A percentile compares a stretch with the other conserved stretches of the same genome.
Evolutionary conservation across 1,284 basidiomycete genomes (phyloP).

Genomic region (Ustilago nuda): DNA sequence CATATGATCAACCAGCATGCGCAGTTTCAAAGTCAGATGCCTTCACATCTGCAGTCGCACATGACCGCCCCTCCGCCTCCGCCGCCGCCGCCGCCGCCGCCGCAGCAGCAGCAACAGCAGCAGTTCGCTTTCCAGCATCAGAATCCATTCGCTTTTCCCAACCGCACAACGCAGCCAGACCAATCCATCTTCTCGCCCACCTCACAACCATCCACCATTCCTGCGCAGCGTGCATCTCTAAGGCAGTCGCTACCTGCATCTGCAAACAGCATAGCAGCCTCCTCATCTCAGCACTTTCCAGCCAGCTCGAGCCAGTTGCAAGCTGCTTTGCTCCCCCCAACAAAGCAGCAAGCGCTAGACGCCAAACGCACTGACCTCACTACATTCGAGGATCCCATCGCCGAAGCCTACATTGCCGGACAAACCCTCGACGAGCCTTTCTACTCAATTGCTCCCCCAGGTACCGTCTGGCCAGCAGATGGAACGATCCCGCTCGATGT

Average conservation of each 20-base stretch:
- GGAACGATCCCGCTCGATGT: conserved; percentile 33
- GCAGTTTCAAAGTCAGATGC: conserved; percentile 16
- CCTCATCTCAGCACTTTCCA: conserved; percentile 15
- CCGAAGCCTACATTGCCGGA: conserved; percentile 45
- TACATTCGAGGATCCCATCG: conserved; percentile 46
- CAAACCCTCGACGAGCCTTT: conserved; percentile 43
- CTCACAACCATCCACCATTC: conserved; percentile 9
- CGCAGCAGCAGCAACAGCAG: not conserved
- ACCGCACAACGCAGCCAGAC: conserved; percentile 3
- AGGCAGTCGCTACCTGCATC: conserved; percentile 18
- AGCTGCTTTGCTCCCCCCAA: conserved; percentile 8
- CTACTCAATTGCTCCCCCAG: conserved; percentile 42
- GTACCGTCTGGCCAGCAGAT: conserved; percentile 15
- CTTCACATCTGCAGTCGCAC: conserved; percentile 16
- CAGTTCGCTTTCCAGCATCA: conserved; percentile 21
- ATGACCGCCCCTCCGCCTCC: not conserved
- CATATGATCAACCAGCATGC: conserved; percentile 7
- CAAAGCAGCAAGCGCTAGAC: conserved; percentile 3
- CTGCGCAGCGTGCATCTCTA: conserved; percentile 4
- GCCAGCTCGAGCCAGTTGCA: conserved; percentile 11
- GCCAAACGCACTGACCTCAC: conserved; percentile 32
- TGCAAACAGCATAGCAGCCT: not conserved
- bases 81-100: too few species aligned
- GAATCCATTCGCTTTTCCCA: conserved; percentile 13
- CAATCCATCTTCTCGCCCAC: conserved; percentile 19